Evolutionary conservation across 371 early-diverging fungal genomes (phyloP).

Genomic region (Umbelopsis sp.): DNA sequence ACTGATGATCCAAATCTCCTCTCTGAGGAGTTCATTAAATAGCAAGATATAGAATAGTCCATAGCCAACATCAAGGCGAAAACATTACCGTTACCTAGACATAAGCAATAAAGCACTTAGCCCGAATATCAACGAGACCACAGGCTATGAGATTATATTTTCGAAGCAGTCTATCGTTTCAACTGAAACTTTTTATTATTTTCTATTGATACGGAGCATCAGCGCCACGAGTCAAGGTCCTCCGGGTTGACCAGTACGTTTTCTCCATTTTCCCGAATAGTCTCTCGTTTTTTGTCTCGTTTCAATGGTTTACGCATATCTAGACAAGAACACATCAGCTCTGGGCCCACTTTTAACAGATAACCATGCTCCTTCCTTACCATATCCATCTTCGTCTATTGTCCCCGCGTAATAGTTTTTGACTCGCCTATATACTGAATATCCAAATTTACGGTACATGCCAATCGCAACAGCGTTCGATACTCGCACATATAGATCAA

Average conservation of each 20-base stretch:
- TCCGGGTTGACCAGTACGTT: conserved; percentile 61
- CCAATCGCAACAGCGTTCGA: conserved; percentile 94
- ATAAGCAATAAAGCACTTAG: too few relatives aligned
- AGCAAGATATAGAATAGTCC: background rate
- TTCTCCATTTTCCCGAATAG: conserved; percentile 67
- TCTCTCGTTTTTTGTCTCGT: conserved; percentile 74
- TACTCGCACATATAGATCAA: conserved; percentile 97
- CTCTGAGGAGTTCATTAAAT: too few relatives aligned
- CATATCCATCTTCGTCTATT: conserved; percentile 82
- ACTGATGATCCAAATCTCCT: background rate
- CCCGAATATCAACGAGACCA: too few relatives aligned
- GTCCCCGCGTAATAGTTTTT: conserved; percentile 86
- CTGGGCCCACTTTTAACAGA: background rate
- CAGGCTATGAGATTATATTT: too few relatives aligned
- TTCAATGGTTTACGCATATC: conserved; percentile 91
- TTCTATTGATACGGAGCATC: background rate
- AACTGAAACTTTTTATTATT: background rate
- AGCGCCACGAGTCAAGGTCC: conserved; percentile 57
- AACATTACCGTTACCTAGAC: too few relatives aligned
- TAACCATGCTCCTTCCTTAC: conserved; percentile 43
- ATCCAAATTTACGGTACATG: conserved; percentile 97
- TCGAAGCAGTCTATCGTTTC: too few relatives aligned
- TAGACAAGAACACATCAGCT: conserved; percentile 26
- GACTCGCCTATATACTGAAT: conserved; percentile 90
- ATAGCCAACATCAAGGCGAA: background rate